These are phyloP conservation scores for Fraxinus pennsylvanica DNA, from an alignment of 257 asterid genomes.

Conservation along the genomic window DNA sequence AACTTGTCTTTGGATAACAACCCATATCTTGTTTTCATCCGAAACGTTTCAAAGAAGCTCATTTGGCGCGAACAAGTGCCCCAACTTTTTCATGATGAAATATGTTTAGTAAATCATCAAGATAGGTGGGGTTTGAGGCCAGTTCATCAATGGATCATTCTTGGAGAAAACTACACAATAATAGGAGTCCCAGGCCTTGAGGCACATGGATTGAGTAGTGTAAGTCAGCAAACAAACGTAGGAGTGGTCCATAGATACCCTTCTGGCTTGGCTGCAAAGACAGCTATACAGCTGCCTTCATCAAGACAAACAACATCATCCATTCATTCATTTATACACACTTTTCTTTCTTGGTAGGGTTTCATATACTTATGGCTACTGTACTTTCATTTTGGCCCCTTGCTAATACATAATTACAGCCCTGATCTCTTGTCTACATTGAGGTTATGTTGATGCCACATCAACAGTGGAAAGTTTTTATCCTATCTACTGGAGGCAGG, in stretches of 20 bases:
- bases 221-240: constrained; percentile 35
- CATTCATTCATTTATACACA: constrained; percentile 3
- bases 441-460: no score
- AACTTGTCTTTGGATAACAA: neutral
- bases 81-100: neutral
- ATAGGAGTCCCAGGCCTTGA: constrained; percentile 32
- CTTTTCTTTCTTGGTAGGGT: constrained; percentile 4
- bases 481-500: no score
- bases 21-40: neutral
- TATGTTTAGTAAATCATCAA: neutral
- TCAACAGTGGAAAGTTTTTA: no score
- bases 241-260: constrained; percentile 44
- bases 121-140: constrained; percentile 49
- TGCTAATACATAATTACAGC: neutral
- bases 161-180: constrained; percentile 47
- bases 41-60: neutral
- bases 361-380: neutral
- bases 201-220: constrained; percentile 48
- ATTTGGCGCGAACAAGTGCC: neutral
- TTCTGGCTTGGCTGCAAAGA: constrained; percentile 50
- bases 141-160: constrained; percentile 46
- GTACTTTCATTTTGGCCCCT: neutral
- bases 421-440: no score
- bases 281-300: constrained; percentile 58
- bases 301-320: constrained; percentile 29